phyloP scores from a whole-genome alignment of 2,329 filamentous ascomycete species.

The Chrysoporthe austroafricana region DNA sequence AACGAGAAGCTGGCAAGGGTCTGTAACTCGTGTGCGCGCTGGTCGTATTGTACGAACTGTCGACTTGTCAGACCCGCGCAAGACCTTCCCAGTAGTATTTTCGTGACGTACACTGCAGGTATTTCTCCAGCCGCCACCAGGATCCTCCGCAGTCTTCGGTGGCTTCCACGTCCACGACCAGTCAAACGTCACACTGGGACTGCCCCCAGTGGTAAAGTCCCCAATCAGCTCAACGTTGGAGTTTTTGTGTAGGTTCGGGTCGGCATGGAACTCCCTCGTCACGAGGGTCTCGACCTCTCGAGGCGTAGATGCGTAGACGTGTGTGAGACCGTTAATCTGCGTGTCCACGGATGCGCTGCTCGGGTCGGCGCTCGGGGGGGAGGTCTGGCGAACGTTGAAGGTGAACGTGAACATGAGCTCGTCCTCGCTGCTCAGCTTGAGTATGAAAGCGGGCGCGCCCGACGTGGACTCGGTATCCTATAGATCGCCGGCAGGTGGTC shows the following conservation, averaged over 20 bases:
- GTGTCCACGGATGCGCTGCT: constrained; percentile 67
- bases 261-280: constrained; percentile 93
- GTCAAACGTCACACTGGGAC: constrained; percentile 81
- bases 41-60: constrained; percentile 95
- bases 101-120: constrained; percentile 74
- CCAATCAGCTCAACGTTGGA: constrained; percentile 95
- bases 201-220: constrained; percentile 85
- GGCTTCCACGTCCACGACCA: constrained; percentile 98
- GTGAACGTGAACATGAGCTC: constrained; percentile 93
- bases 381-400: constrained; percentile 69
- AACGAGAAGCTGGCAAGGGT: constrained; percentile 93
- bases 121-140: constrained; percentile 91
- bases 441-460: constrained; percentile 71
- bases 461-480: constrained; percentile 75
- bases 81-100: not conserved
- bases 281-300: constrained; percentile 92
- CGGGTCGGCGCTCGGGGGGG: constrained; percentile 45
- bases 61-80: constrained; percentile 34
- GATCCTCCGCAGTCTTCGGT: constrained; percentile 79
- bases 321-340: constrained; percentile 85
- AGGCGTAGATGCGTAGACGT: constrained; percentile 82
- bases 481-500: constrained; percentile 17
- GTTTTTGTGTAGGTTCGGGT: constrained; percentile 97
- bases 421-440: constrained; percentile 88
- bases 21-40: constrained; percentile 84